Conservation (phyloP, 1,284 basidiomycete genomes). For the Austroboletus novae-zelandiae region DNA sequence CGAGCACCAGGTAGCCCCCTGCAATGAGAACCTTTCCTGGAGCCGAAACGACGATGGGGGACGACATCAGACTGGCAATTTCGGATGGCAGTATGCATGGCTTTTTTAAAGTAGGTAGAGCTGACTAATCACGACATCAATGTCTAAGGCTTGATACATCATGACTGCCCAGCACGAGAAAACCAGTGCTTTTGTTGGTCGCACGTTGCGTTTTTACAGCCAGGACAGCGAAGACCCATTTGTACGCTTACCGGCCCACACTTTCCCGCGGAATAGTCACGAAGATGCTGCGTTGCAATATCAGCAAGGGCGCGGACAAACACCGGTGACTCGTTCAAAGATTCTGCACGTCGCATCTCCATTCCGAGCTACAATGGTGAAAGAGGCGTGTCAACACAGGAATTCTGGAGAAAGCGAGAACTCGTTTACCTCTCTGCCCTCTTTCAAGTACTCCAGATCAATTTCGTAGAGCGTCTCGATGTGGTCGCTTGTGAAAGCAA, state of each 20-base stretch:
- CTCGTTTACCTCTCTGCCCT: conserved; percentile 78
- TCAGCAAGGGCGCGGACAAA: conserved; percentile 97
- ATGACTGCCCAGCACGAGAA: conserved; percentile 48
- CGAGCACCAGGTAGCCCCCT: conserved; percentile 93
- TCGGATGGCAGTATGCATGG: not conserved
- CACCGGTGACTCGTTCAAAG: conserved; percentile 97
- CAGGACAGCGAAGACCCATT: conserved; percentile 87
- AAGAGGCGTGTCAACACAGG: conserved; percentile 5
- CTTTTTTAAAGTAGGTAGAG: conserved; percentile 2
- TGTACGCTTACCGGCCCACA: conserved; percentile 72
- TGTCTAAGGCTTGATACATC: conserved; percentile 6
- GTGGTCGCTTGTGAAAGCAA: conserved; percentile 98
- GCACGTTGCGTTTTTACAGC: conserved; percentile 89
- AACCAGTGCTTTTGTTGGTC: conserved; percentile 90
- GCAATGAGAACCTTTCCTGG: conserved; percentile 96
- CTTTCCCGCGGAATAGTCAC: conserved; percentile 53
- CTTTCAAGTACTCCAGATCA: conserved; percentile 91
- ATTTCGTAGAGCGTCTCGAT: conserved; percentile 99
- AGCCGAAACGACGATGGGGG: conserved; percentile 74
- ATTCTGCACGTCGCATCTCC: conserved; percentile 87
- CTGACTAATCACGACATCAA: conserved; percentile 23
- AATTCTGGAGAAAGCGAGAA: not conserved
- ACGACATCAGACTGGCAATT: conserved; percentile 35
- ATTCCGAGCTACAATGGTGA: conserved; percentile 72
- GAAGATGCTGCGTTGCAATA: conserved; percentile 82